A percentile compares a stretch with the other conserved stretches of the same genome.
Evolutionary conservation across 164 flowering plant genomes (phyloP).

Genomic region (Kingdonia uniflora): DNA sequence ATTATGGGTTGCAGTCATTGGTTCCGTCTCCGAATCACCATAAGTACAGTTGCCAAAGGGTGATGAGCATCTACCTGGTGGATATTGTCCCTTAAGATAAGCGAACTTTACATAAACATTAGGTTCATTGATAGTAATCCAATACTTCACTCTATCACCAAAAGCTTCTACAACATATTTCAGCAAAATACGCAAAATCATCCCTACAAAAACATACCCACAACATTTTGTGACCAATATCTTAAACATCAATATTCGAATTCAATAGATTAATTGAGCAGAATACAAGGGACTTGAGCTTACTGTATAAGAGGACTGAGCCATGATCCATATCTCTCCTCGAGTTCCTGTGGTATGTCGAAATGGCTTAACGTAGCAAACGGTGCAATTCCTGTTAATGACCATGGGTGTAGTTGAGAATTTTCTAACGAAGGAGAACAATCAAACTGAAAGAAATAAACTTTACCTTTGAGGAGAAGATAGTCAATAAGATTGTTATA

Average conservation of each 20-base stretch:
- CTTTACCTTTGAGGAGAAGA: conserved; percentile 28
- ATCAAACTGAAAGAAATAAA: not conserved
- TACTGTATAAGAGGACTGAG: conserved; percentile 41
- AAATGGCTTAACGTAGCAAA: conserved; percentile 37
- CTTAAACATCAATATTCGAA: not conserved
- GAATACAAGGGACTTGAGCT: not conserved
- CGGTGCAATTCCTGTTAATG: conserved; percentile 35
- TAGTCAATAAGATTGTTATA: conserved; percentile 31
- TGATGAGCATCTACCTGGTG: conserved; percentile 7
- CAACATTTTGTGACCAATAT: not conserved
- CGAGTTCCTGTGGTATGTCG: conserved; percentile 42
- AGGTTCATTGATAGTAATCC: conserved; percentile 51
- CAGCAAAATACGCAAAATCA: conserved; percentile 33
- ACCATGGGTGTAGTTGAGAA: not conserved
- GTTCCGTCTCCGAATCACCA: conserved; percentile 43
- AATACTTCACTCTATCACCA: conserved; percentile 43
- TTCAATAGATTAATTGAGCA: not conserved
- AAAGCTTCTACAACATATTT: conserved; percentile 36
- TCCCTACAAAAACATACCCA: conserved; percentile 20
- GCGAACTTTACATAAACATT: conserved; percentile 14
- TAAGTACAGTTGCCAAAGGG: conserved; percentile 17
- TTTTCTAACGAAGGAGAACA: too few relatives aligned
- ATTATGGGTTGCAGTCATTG: conserved; percentile 35
- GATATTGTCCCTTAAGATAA: not conserved
- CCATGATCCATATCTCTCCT: conserved; percentile 37